These are phyloP conservation scores for Aspergillus latus DNA, from an alignment of 2,329 filamentous ascomycete genomes.

Conservation along the genomic window DNA sequence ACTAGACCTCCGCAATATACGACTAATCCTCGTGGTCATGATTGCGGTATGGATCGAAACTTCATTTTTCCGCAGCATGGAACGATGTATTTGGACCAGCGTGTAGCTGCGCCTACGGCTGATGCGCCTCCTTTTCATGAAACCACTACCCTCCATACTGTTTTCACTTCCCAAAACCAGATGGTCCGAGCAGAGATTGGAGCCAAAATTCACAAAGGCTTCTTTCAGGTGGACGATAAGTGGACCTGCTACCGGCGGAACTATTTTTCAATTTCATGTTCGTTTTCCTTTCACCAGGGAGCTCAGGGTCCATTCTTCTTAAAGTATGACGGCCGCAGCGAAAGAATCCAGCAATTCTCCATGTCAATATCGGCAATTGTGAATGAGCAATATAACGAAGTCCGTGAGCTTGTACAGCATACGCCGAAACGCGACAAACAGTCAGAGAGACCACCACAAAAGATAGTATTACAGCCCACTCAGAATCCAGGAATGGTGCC, in stretches of 20 bases:
- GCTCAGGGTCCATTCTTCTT: slow-evolving; percentile 58
- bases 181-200: slow-evolving; percentile 70
- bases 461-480: slow-evolving; percentile 65
- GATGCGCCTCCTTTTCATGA: slow-evolving; percentile 48
- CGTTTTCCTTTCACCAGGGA: slow-evolving; percentile 69
- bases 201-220: slow-evolving; percentile 83
- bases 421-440: slow-evolving; percentile 90
- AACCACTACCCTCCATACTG: slow-evolving; percentile 36
- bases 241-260: slow-evolving; percentile 94
- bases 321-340: slow-evolving; percentile 48
- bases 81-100: slow-evolving; percentile 28
- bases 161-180: slow-evolving; percentile 35
- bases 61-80: slow-evolving; percentile 31
- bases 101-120: slow-evolving; percentile 28
- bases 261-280: slow-evolving; percentile 84
- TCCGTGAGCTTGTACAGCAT: slow-evolving; percentile 82
- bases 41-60: slow-evolving; percentile 33
- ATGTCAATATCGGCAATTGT: slow-evolving; percentile 84
- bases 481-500: slow-evolving; percentile 52
- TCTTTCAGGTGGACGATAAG: slow-evolving; percentile 75
- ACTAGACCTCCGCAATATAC: slow-evolving; percentile 36
- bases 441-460: slow-evolving; percentile 71
- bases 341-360: slow-evolving; percentile 70
- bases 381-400: slow-evolving; percentile 71
- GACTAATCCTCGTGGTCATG: slow-evolving; percentile 34